Evolutionary conservation across 768 basidiomycete genomes (phyloP), one percentile per base, ranked within the genome.

Genomic region (Termitomyces eurrhizus): DNA sequence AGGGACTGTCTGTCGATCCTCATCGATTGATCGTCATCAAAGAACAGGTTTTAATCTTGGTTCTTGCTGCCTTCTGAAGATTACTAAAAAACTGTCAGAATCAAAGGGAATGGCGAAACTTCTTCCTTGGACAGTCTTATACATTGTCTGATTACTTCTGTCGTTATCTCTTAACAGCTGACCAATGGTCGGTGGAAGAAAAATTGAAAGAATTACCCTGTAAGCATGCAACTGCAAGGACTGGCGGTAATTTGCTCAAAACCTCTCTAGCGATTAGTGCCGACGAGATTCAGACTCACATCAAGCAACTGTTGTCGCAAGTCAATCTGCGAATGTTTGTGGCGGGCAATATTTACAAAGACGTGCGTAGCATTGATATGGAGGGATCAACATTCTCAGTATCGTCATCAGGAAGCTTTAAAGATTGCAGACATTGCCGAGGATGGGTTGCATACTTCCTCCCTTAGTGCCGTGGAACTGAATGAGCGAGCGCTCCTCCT

Each of bases 71-170:
- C 32, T 24, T 54, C 12, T 24, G 37, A 39, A 18, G 3, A 55
- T 37, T 44, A 32, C 52, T 67, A 65, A 42, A 56, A 39, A 39
- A 14, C 42, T 14, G 56, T 13, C 67, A 95, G 93, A 78, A 87
- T 44, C 83, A 85, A 73, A 82, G 87, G 61, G 84, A 88, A 57
- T 93, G 88, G 83, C 82, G 88, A 63, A 99, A 98, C 73, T 93
- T 94, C 73, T 87, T 86, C 74, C 81, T 98, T 59, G 86, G 85
- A 7, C 90, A 94, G 72, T 90, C 93, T 1, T 93, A 92, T 73
- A 77, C 81, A 8, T 77, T 95, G 26, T 89, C 91, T 8, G 87
- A 90, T 64, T 90, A 90, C 68, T 94, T 87, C 68, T 78, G 78
- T 8, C 82, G 84, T 18, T 87, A 94, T 71, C 70, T 92, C 11